phyloP scores from a whole-genome alignment of 768 basidiomycete species.

The Wakefieldia striispora region DNA sequence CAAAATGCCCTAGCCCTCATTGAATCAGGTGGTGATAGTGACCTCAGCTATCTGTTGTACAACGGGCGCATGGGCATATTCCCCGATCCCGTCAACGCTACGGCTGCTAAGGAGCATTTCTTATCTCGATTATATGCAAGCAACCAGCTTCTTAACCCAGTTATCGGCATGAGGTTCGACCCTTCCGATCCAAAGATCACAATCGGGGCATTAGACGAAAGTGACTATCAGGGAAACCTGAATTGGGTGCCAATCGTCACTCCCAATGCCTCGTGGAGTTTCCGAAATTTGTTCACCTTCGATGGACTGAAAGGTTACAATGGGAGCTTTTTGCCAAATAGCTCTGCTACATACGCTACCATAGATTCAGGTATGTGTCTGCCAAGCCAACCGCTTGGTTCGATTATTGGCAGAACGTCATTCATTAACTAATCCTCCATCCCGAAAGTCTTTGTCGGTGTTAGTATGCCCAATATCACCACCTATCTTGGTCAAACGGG shows the following conservation, averaged over 20 bases:
- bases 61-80: conserved; percentile 21
- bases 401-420: not conserved
- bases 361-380: conserved; percentile 9
- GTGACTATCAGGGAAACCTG: conserved; percentile 19
- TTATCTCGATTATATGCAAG: conserved; percentile 11
- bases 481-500: conserved; percentile 11
- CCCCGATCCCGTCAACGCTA: conserved; percentile 19
- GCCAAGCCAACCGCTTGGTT: not conserved
- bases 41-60: conserved; percentile 19
- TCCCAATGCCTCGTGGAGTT: conserved; percentile 11
- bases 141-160: conserved; percentile 20
- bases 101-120: conserved; percentile 17
- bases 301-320: too few relatives aligned
- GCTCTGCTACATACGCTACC: conserved; percentile 9
- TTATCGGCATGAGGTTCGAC: conserved; percentile 23
- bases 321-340: too few relatives aligned
- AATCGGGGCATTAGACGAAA: conserved; percentile 23
- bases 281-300: too few relatives aligned
- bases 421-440: not conserved
- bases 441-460: conserved; percentile 6
- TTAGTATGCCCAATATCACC: not conserved
- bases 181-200: conserved; percentile 25
- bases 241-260: conserved; percentile 22
- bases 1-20: conserved; percentile 8
- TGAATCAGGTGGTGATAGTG: conserved; percentile 12